phyloP scores from a whole-genome alignment of 2,329 filamentous ascomycete genomes.

The Myriosclerotinia curreyana region DNA sequence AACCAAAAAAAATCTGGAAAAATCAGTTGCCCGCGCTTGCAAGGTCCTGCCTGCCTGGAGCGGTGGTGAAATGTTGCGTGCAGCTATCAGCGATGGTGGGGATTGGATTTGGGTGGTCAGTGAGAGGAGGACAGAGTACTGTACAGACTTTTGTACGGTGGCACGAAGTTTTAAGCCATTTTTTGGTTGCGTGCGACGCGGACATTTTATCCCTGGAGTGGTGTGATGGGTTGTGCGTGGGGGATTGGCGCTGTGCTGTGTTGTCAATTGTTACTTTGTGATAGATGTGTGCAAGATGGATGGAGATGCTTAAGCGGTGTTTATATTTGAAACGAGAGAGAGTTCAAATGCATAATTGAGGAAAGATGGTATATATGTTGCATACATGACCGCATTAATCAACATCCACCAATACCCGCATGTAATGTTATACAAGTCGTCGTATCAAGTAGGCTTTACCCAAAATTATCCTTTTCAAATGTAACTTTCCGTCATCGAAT shows the following conservation, averaged over 20 bases:
- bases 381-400: neutral
- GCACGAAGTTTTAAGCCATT: neutral
- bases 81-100: neutral
- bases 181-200: neutral
- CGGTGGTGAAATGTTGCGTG: conserved; percentile 7
- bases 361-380: neutral
- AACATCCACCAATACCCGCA: neutral
- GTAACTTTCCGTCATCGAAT: neutral
- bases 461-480: neutral
- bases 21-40: neutral
- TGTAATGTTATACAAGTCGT: neutral
- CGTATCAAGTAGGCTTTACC: neutral
- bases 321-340: neutral
- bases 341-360: neutral
- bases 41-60: neutral
- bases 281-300: neutral
- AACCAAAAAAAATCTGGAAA: neutral
- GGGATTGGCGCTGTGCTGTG: conserved; percentile 2
- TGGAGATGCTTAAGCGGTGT: neutral
- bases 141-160: too few relatives aligned
- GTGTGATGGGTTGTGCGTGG: neutral
- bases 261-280: neutral
- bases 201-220: neutral
- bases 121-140: too few relatives aligned
- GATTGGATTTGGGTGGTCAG: neutral